A percentile compares a stretch with the other conserved stretches of the same genome.
Conservation (phyloP, 2,329 filamentous ascomycete genomes). For the Pseudogymnoascus sp. region DNA sequence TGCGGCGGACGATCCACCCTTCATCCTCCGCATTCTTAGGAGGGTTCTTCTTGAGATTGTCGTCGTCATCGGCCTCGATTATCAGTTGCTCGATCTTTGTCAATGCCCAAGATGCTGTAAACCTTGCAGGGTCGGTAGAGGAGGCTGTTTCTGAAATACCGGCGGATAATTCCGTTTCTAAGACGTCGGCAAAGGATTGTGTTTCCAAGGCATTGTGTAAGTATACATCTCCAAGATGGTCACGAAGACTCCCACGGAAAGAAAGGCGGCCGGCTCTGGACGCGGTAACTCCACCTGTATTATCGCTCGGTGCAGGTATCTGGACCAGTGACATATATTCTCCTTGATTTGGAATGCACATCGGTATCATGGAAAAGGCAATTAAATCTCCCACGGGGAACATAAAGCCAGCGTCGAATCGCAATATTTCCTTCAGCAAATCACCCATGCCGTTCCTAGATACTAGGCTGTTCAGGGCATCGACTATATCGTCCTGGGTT, state of each 20-base stretch:
- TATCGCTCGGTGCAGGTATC: constrained; percentile 24
- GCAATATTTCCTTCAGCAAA: constrained; percentile 16
- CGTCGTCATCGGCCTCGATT: constrained; percentile 4
- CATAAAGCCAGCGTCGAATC: constrained; percentile 17
- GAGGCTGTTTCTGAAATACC: neutral
- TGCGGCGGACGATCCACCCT: neutral
- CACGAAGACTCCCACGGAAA: constrained; percentile 19
- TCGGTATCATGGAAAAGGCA: constrained; percentile 17
- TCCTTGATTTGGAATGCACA: constrained; percentile 9
- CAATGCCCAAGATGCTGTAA: neutral
- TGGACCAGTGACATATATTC: constrained; percentile 18
- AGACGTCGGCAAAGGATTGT: neutral
- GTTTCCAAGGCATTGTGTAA: neutral
- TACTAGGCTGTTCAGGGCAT: constrained; percentile 18
- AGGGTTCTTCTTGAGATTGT: neutral
- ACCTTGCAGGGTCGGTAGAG: neutral
- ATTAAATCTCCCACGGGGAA: constrained; percentile 22
- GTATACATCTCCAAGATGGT: constrained; percentile 14
- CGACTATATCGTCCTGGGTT: constrained; percentile 21
- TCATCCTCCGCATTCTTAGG: neutral
- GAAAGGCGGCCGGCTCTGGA: constrained; percentile 19
- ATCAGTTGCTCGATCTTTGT: neutral
- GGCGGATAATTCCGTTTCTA: neutral
- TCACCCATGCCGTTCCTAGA: constrained; percentile 15
- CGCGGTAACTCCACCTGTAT: constrained; percentile 21